Evolutionary conservation across 208 protist genomes (phyloP), one percentile per base, ranked within the genome.

Genomic region (Crithidia brevicula): DNA sequence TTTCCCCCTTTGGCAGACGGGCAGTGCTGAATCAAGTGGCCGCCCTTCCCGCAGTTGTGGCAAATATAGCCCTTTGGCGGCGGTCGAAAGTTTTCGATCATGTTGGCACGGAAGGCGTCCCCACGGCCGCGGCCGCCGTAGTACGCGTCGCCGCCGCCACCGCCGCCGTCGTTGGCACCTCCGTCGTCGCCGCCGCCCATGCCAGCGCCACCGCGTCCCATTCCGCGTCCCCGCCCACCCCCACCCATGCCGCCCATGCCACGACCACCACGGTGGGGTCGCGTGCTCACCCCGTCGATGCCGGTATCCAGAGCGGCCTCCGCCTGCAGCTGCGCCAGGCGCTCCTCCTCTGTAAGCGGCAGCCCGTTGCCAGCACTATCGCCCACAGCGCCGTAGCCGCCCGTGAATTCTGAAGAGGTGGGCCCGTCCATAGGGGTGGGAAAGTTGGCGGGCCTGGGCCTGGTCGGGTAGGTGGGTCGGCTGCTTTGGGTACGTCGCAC

Each of bases 31-130:
- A 96, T 96, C 8, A 86, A 63, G 58, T 96, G 91, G 3, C 91
- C 91, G 25, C 73, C 73, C 46, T 94, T 94, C 33, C 91, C 91
- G 52, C 91, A 96, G 78, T 93, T 94, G 76, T 96, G 88, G 68
- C 91, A 96, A 38, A 96, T 88, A 73, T 96, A 96, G 9, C 72
- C 78, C 50, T 73, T 76, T 23, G 86, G 88, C 8, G 91, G 91
- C 1, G 86, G 84, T 3, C 76, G 78, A 60, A 94, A 93, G 54
- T 64, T 81, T 10, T 87, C 83, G 13, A 81, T 72, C 70, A 76
- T 77, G 43, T 70, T 75, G 9, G 71, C 61, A 34, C 71, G 73
- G 7, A 70, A 34, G 15, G 38, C 31, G 46, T 76, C 70, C 22
- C 62, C 70, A 34, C 70, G 62, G 18, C 70, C 70, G 9, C 68